A percentile compares a stretch with the other conserved stretches of the same genome.
Evolutionary conservation across 352 stramenopile species (phyloP).

Genomic region (Thalassiosira ordinaria): DNA sequence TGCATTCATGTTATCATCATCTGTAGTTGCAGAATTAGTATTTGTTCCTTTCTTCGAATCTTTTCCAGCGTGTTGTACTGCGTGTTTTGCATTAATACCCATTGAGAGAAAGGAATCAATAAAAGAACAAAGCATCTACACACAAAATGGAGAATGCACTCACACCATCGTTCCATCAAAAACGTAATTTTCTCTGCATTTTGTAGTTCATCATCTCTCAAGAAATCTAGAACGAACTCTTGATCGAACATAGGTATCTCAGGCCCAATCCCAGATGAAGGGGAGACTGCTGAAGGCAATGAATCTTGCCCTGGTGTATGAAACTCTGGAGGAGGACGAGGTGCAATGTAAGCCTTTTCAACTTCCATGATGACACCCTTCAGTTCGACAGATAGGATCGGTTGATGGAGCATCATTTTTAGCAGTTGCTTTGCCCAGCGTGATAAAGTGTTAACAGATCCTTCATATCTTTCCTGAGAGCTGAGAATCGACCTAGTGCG

Average conservation of each 20-base stretch:
- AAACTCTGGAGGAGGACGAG: slow-evolving; percentile 35
- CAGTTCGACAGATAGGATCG: slow-evolving; percentile 47
- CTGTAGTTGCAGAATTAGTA: slow-evolving; percentile 1
- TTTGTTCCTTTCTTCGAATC: slow-evolving; percentile 2
- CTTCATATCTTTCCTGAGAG: neutral
- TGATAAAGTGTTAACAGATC: neutral
- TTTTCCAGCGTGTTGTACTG: neutral
- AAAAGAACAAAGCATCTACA: neutral
- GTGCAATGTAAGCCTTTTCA: slow-evolving; percentile 66
- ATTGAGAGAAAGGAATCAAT: slow-evolving; percentile 2
- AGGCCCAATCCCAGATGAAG: slow-evolving; percentile 5
- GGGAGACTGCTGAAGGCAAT: slow-evolving; percentile 18
- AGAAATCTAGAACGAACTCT: slow-evolving; percentile 33
- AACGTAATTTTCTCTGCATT: slow-evolving; percentile 52
- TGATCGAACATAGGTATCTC: slow-evolving; percentile 59
- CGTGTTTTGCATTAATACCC: neutral
- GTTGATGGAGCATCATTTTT: slow-evolving; percentile 23
- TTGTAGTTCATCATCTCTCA: slow-evolving; percentile 40
- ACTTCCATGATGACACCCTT: slow-evolving; percentile 43
- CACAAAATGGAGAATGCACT: slow-evolving; percentile 17
- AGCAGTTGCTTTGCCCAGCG: neutral
- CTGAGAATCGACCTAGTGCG: slow-evolving; percentile 7
- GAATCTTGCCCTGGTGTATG: neutral
- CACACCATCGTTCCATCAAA: slow-evolving; percentile 57
- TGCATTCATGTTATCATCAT: slow-evolving; percentile 49